Percentiles rank a stretch among this genome's conserved stretches.
phyloP scores from a whole-genome alignment of 495 filamentous ascomycete species.

The Chaetomium tenue region DNA sequence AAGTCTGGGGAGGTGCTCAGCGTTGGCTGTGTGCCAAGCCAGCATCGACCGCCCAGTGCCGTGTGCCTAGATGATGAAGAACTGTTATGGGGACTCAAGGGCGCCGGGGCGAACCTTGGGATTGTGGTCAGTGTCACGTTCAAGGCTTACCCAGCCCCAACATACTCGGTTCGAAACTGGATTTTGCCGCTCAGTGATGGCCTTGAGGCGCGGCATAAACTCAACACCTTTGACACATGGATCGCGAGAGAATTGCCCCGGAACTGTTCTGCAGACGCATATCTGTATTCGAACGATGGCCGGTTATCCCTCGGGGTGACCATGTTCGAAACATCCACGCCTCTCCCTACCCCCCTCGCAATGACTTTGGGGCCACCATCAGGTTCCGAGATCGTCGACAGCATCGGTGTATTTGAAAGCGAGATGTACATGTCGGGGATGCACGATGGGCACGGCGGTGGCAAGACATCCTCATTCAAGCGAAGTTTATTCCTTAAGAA shows the following conservation, averaged over 20 bases:
- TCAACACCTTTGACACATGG: slow-evolving; percentile 47
- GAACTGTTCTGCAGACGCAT: slow-evolving; percentile 55
- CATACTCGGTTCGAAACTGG: slow-evolving; percentile 52
- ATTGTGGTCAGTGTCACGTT: slow-evolving; percentile 61
- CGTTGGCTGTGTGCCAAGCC: slow-evolving; percentile 53
- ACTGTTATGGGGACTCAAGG: slow-evolving; percentile 60
- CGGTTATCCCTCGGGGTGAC: slow-evolving; percentile 56
- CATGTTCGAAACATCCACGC: slow-evolving; percentile 47
- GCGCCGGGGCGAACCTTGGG: slow-evolving; percentile 63
- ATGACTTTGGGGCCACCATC: slow-evolving; percentile 42
- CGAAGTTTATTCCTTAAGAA: slow-evolving; percentile 60
- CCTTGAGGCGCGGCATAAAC: slow-evolving; percentile 38
- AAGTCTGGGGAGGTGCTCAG: slow-evolving; percentile 49
- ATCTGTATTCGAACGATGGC: slow-evolving; percentile 54
- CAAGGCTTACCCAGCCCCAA: slow-evolving; percentile 48
- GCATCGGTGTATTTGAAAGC: slow-evolving; percentile 54
- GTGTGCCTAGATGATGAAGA: slow-evolving; percentile 51
- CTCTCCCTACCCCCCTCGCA: slow-evolving; percentile 23
- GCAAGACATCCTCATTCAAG: slow-evolving; percentile 65
- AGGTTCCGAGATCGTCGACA: slow-evolving; percentile 44
- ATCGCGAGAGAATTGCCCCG: slow-evolving; percentile 44
- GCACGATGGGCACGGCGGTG: slow-evolving; percentile 58
- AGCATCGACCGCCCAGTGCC: slow-evolving; percentile 49
- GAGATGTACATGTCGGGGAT: slow-evolving; percentile 63
- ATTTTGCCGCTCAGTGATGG: slow-evolving; percentile 46